These are phyloP conservation scores for Pleodorina starrii DNA, from an alignment of 139 green algal species.

Conservation along the genomic window DNA sequence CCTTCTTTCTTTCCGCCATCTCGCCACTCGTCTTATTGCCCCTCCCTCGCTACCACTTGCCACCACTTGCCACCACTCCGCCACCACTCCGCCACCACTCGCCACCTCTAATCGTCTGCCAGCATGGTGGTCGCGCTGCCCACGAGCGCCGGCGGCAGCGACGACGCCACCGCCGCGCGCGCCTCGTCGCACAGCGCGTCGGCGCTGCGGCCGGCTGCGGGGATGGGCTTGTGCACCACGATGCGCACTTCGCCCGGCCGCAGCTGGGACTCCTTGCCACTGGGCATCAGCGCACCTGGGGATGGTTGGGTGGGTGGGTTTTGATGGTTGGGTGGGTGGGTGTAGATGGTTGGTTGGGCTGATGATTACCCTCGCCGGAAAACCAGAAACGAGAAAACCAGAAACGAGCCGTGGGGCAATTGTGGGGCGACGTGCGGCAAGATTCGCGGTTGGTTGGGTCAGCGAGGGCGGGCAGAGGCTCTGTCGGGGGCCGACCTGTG, in stretches of 20 bases:
- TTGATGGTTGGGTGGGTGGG: background rate
- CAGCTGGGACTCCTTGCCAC: constrained; percentile 82
- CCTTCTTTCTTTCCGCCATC: no score
- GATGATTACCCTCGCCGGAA: no score
- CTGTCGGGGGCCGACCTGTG: no score
- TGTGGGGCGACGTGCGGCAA: no score
- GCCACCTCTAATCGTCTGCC: constrained; percentile 16
- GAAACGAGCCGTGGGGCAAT: no score
- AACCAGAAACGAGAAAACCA: no score
- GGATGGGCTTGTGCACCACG: constrained; percentile 87
- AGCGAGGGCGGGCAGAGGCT: no score
- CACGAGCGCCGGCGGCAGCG: constrained; percentile 66
- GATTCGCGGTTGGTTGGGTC: no score
- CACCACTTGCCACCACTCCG: background rate
- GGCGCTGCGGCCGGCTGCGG: constrained; percentile 56
- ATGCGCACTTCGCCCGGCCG: constrained; percentile 81
- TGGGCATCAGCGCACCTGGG: constrained; percentile 89
- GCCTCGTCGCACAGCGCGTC: constrained; percentile 62
- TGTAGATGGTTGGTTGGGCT: no score
- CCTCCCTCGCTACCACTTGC: background rate
- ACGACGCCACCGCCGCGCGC: constrained; percentile 51
- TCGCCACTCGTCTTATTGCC: no score
- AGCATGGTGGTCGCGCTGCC: constrained; percentile 22
- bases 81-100: no score
- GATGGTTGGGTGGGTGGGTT: no score